phyloP scores from a whole-genome alignment of 106 monocot genomes.

The Posidonia australis region DNA sequence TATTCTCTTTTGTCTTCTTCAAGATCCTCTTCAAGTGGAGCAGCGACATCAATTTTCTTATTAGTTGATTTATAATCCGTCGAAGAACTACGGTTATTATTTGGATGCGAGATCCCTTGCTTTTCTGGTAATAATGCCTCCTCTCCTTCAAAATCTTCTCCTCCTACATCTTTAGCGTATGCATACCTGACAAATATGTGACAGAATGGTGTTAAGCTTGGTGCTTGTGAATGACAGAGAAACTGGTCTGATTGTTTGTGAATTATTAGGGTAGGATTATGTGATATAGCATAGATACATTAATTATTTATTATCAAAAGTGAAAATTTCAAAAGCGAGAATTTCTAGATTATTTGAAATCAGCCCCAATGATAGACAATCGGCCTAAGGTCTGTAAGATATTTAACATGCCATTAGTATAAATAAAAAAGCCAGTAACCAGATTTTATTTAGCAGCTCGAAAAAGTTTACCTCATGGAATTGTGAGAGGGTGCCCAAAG shows the following conservation, averaged over 20 bases:
- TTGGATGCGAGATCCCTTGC: slow-evolving; percentile 39
- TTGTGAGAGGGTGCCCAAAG: slow-evolving; percentile 92
- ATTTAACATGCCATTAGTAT: neutral
- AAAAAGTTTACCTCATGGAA: slow-evolving; percentile 53
- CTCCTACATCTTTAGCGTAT: slow-evolving; percentile 54
- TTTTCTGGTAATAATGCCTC: slow-evolving; percentile 45
- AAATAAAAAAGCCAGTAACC: neutral
- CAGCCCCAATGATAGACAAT: neutral
- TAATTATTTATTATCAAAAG: no score
- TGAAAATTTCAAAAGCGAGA: no score
- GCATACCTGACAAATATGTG: slow-evolving; percentile 43
- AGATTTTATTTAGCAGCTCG: neutral
- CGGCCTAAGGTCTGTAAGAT: neutral
- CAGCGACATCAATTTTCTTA: neutral
- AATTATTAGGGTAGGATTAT: no score
- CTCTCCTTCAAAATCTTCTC: slow-evolving; percentile 63
- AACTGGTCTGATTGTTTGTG: no score
- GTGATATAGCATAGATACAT: no score
- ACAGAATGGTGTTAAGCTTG: neutral
- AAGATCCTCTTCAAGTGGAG: no score
- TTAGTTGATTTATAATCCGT: slow-evolving; percentile 12
- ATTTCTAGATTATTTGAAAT: no score
- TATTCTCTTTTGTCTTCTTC: no score
- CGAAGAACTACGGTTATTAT: slow-evolving; percentile 19
- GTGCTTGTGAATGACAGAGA: neutral